Percentiles rank a stretch among this genome's conserved stretches.
Evolutionary conservation across 495 filamentous ascomycete species (phyloP).

Genomic region (Aspergillus sclerotioniger): DNA sequence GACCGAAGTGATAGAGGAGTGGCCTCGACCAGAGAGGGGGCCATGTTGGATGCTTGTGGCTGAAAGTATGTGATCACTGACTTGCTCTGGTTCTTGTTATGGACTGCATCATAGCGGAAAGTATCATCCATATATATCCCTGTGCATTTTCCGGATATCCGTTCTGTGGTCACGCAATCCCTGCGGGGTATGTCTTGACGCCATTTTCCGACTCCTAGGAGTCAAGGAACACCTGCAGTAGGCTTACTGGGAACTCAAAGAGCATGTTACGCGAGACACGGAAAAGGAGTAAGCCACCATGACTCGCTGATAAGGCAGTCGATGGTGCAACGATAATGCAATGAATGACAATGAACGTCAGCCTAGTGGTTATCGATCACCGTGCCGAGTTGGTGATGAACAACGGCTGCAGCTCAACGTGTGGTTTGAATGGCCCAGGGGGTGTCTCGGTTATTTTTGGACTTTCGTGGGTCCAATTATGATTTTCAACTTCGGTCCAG

Average conservation of each 20-base stretch:
- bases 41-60: slow-evolving; percentile 40
- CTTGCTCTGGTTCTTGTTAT: neutral
- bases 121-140: slow-evolving; percentile 20
- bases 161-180: slow-evolving; percentile 21
- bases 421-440: neutral
- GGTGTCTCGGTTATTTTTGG: neutral
- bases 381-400: neutral
- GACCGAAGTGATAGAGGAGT: slow-evolving; percentile 27
- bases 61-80: neutral
- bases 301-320: neutral
- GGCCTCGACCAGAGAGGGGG: slow-evolving; percentile 52
- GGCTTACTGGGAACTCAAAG: neutral
- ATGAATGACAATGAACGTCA: neutral
- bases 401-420: neutral
- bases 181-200: slow-evolving; percentile 25
- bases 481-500: neutral
- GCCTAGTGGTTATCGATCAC: neutral
- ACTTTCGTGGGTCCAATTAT: neutral
- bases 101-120: neutral
- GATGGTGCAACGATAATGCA: neutral
- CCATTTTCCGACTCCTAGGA: neutral
- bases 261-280: neutral
- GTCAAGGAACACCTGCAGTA: neutral
- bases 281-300: neutral
- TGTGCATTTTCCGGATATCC: slow-evolving; percentile 17